Conservation (phyloP, 1,139 yeast genomes). For the Kodamaea sp. region DNA sequence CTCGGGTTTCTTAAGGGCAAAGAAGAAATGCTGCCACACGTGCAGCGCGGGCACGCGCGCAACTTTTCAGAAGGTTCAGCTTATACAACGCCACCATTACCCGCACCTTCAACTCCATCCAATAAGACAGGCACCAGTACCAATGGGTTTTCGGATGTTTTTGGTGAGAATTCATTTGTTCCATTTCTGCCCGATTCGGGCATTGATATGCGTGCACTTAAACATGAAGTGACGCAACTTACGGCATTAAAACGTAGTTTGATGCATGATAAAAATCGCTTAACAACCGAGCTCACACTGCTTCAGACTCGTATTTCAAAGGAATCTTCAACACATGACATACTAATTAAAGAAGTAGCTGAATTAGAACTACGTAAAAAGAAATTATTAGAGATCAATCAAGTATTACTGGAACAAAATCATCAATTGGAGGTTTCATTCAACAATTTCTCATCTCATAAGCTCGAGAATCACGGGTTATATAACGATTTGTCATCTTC, state of each 20-base stretch:
- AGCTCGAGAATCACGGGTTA: neutral
- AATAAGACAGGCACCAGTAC: too few relatives aligned
- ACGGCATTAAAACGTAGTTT: neutral
- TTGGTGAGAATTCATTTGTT: too few relatives aligned
- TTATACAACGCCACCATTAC: conserved; percentile 46
- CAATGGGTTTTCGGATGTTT: too few relatives aligned
- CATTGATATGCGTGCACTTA: too few relatives aligned
- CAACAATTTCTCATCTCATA: conserved; percentile 1
- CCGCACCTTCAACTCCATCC: conserved; percentile 10
- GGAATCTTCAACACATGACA: conserved; percentile 22
- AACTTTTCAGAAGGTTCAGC: conserved; percentile 45
- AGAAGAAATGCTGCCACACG: conserved; percentile 10
- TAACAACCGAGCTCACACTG: neutral
- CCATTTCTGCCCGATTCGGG: too few relatives aligned
- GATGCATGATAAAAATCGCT: neutral
- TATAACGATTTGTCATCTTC: neutral
- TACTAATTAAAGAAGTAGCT: conserved; percentile 26
- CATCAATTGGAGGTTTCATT: conserved; percentile 16
- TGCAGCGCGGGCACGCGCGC: conserved; percentile 30
- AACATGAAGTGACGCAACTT: neutral
- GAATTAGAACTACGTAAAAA: conserved; percentile 27
- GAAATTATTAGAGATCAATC: conserved; percentile 24
- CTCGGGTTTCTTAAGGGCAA: conserved; percentile 32
- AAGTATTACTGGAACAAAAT: conserved; percentile 24
- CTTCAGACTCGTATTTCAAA: conserved; percentile 7